Conservation (phyloP, 306 rosid genomes). For the Quercus glauca region DNA sequence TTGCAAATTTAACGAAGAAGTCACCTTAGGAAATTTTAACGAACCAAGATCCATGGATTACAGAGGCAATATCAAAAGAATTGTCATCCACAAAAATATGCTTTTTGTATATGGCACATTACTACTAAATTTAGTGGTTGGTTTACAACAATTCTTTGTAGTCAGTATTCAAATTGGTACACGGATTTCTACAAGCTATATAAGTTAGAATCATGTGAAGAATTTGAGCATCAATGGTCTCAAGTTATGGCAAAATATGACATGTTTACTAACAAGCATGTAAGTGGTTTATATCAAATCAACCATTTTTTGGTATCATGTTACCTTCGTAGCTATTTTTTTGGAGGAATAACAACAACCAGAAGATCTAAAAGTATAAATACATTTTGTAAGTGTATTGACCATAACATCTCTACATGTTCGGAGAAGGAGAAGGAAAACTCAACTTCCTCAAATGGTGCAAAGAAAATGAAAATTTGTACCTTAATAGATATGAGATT, state of each 20-base stretch:
- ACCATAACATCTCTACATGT: not conserved
- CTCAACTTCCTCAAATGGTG: not conserved
- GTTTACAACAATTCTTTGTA: not conserved
- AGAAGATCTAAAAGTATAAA: slow-evolving; percentile 9
- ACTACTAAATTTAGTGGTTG: not conserved
- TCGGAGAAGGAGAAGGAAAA: not conserved
- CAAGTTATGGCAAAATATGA: not conserved
- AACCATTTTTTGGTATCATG: not conserved
- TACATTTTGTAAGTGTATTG: not conserved
- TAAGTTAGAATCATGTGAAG: not conserved
- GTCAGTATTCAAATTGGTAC: too few relatives aligned
- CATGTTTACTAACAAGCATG: not conserved
- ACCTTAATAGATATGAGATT: not conserved
- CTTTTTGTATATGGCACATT: not conserved
- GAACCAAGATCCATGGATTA: not conserved
- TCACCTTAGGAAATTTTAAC: not conserved
- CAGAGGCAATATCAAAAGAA: not conserved
- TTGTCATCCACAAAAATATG: not conserved
- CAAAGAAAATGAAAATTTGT: not conserved
- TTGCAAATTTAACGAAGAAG: not conserved
- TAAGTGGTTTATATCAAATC: not conserved
- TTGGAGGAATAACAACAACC: slow-evolving; percentile 1
- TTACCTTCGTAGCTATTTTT: slow-evolving; percentile 8
- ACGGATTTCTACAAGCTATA: too few relatives aligned
- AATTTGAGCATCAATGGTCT: not conserved